Percentiles rank a stretch among this genome's conserved stretches.
phyloP scores from a whole-genome alignment of 2,329 filamentous ascomycete genomes.

The Sarocladium strictum region DNA sequence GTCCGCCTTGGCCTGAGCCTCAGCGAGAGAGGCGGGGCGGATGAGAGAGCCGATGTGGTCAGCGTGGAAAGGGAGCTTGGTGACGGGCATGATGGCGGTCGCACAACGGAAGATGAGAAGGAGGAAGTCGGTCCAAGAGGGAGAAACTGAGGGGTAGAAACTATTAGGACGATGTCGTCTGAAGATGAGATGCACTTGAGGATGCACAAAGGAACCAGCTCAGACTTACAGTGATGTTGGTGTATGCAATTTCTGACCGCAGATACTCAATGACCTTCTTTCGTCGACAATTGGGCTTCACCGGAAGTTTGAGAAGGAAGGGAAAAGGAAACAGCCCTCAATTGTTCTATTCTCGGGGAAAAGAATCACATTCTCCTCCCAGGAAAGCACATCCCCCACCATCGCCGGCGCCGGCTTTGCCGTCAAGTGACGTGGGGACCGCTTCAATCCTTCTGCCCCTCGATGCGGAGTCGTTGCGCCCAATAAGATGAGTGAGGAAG shows the following conservation, averaged over 20 bases:
- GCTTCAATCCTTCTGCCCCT: background rate
- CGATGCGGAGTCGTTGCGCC: constrained; percentile 1
- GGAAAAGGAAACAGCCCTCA: background rate
- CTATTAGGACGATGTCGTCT: no score
- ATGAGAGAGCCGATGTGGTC: constrained; percentile 69
- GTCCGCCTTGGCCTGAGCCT: constrained; percentile 42
- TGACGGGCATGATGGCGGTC: constrained; percentile 9
- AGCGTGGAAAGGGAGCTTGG: constrained; percentile 55
- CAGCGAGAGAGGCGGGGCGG: constrained; percentile 55
- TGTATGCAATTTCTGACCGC: no score
- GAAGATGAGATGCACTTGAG: no score
- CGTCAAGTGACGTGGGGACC: constrained; percentile 5
- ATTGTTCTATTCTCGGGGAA: background rate
- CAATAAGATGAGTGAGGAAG: background rate
- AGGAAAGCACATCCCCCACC: background rate
- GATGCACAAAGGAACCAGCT: no score
- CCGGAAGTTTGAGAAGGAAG: background rate
- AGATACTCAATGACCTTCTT: no score
- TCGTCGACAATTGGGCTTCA: background rate
- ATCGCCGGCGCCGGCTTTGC: background rate
- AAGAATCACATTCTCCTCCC: background rate
- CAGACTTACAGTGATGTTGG: background rate
- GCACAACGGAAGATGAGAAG: background rate
- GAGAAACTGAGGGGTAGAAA: background rate
- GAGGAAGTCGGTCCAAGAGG: background rate